phyloP scores from a whole-genome alignment of 441 rosid genomes.

The Croton setiger region DNA sequence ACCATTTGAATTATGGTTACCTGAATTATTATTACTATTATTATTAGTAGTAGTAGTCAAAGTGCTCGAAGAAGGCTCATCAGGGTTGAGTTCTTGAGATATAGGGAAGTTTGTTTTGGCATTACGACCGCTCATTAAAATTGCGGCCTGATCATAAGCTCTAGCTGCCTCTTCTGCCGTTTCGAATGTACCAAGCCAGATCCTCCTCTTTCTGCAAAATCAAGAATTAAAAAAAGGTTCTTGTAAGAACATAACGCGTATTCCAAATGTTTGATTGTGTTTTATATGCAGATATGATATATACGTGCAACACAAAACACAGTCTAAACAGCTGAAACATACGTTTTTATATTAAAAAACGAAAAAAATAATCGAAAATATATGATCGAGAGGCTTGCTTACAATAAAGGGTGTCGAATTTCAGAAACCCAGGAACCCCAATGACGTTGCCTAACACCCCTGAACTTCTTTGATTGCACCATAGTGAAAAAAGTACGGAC shows the following conservation, averaged over 20 bases:
- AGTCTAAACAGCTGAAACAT: too few species aligned
- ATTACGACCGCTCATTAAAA: conserved; percentile 66
- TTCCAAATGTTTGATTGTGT: too few species aligned
- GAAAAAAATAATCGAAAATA: too few species aligned
- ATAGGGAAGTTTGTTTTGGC: conserved; percentile 77
- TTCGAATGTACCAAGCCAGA: conserved; percentile 87
- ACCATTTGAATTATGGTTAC: conserved; percentile 20
- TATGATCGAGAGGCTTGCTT: conserved; percentile 11
- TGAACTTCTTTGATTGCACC: conserved; percentile 53
- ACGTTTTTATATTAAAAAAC: too few species aligned
- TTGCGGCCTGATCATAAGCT: conserved; percentile 74
- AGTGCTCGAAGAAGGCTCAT: not conserved
- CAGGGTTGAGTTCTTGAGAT: conserved; percentile 26
- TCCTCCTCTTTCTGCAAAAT: conserved; percentile 59
- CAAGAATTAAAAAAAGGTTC: not conserved
- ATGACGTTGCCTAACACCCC: conserved; percentile 60
- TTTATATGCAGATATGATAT: too few species aligned
- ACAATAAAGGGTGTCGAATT: conserved; percentile 56
- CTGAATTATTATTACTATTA: not conserved
- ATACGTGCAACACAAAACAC: too few species aligned
- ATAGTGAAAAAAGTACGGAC: conserved; percentile 14
- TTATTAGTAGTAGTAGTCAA: not conserved
- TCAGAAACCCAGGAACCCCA: conserved; percentile 71
- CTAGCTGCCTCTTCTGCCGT: conserved; percentile 78
- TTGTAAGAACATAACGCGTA: not conserved